Conservation (phyloP, 108 stramenopile genomes). For the Fistulifera pelliculosa region DNA sequence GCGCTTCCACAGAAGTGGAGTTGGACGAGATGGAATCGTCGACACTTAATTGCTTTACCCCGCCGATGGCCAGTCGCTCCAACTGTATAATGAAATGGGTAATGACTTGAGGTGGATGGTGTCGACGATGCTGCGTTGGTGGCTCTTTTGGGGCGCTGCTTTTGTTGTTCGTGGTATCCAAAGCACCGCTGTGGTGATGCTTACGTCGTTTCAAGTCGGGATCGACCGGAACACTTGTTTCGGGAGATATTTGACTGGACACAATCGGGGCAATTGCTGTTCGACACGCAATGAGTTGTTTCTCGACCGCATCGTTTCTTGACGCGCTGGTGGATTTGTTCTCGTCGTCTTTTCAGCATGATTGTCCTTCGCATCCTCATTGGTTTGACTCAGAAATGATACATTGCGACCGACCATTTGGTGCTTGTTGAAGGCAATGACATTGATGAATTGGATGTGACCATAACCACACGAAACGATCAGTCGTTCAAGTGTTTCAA, state of each 20-base stretch:
- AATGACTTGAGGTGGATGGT: conserved; percentile 14
- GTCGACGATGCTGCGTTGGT: background rate
- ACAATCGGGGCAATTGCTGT: conserved; percentile 10
- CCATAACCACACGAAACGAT: conserved; percentile 51
- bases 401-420: conserved; percentile 22
- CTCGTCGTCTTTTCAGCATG: background rate
- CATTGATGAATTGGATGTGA: conserved; percentile 27
- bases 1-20: conserved; percentile 37
- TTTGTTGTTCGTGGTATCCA: background rate
- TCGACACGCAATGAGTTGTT: conserved; percentile 3
- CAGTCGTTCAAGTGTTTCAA: conserved; percentile 32
- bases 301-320: background rate
- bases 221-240: background rate
- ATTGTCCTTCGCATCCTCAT: background rate
- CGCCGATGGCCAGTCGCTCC: conserved; percentile 20
- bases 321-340: background rate
- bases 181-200: background rate
- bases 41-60: conserved; percentile 4
- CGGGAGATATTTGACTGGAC: background rate
- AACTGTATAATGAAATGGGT: conserved; percentile 61
- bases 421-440: conserved; percentile 13
- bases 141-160: background rate
- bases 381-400: conserved; percentile 5
- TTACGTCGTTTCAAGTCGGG: background rate
- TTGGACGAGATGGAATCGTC: conserved; percentile 23